Base-by-base conservation (phyloP, 805 yeast species). In the Hanseniaspora valbyensis region DNA sequence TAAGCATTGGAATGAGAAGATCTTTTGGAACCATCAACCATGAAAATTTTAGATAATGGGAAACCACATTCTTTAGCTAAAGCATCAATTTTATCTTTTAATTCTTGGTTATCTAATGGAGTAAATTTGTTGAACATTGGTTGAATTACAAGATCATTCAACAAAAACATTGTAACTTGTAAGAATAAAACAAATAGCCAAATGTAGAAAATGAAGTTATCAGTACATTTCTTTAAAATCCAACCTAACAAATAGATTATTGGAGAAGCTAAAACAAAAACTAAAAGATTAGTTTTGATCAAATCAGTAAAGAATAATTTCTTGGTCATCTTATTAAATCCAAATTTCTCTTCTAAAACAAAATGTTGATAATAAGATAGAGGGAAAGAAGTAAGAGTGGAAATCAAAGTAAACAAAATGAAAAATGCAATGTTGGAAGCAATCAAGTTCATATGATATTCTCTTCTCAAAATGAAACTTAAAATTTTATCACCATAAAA, bases 1-100 rank as follows among this genome's bases (percentile, higher is more conserved):
- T 87, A 90, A 39, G 99, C 99, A 63, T 92, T 92, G 8, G 97
- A 90, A 67, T 92, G 98, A 7, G 94, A 78, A 0, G 96, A 86
- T 71, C 97, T 82, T 63, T 83, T 86, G 38, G 97, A 89, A n/a
- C 97, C 96, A 65, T 92, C 99, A 62, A 89, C 80, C 42, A 89
- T 96, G 60, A 76, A 86, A 50, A 92, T 70, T 61, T 87, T 80
- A 52, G 81, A 77, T 61, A 90, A 75, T 54, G 98, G 99, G 77
- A 92, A 92, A 32, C 77, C 71, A 61, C 85, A 83, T 49, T 73
- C 67, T 14, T 70, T 62, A 18, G 97, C 96, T 56, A 92, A 76
- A 16, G 76, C 70, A 65, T 88, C 94, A 65, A 92, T 87, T 4
- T 83, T 78, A 10, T 74, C 67, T 64, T 85, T 85, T 68, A 92